Base-by-base conservation (phyloP, 805 yeast genomes). In the Barnettozyma populi region DNA sequence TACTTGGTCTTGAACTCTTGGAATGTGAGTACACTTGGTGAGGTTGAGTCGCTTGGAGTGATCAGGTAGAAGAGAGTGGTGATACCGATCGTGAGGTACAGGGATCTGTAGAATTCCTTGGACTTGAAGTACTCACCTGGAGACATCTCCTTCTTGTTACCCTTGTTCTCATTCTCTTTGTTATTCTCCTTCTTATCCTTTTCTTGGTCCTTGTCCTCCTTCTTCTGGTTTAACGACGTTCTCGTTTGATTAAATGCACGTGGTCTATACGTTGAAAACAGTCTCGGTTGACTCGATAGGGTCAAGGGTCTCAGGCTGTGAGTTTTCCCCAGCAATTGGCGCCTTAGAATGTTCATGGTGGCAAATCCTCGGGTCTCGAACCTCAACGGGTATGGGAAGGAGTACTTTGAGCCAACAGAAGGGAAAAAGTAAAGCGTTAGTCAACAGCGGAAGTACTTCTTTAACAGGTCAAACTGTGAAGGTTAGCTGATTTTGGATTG, bases 1-100 rank as follows among this genome's bases (percentile, higher is more conserved):
- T 82, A 83, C 43, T 82, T 74, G 5, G 82, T 72, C 40, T 87
- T 78, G 70, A 94, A 92, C 60, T 92, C 96, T 69, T 94, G 98
- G 84, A 90, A 94, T 2, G 97, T 82, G 49, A 92, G 59, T 9
- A 62, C 62, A 27, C 63, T 57, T 18, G 57, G 53, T 5, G 61
- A 55, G 16, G 52, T 44, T 32, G 52, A 49, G 20, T 62, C 65
- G 5, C 56, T 54, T 11, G 66, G 60, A 4, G 66, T 59, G 29
- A 68, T 47, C n/a, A 70, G 44, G 38, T 67, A 63, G 47, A 68
- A 67, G n/a, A 71, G 43, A 2, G 70, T 48, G 2, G 72, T 61
- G 36, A 69, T 65, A 8, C 73, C 74, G 6, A 64, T 56, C 1
- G 75, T 68, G 38, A 69, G 50, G 45, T 67, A 66, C 11, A 73